A percentile compares a stretch with the other conserved stretches of the same genome.
Conservation (phyloP, 164 flowering plant genomes). For the Stephania cephalantha region DNA sequence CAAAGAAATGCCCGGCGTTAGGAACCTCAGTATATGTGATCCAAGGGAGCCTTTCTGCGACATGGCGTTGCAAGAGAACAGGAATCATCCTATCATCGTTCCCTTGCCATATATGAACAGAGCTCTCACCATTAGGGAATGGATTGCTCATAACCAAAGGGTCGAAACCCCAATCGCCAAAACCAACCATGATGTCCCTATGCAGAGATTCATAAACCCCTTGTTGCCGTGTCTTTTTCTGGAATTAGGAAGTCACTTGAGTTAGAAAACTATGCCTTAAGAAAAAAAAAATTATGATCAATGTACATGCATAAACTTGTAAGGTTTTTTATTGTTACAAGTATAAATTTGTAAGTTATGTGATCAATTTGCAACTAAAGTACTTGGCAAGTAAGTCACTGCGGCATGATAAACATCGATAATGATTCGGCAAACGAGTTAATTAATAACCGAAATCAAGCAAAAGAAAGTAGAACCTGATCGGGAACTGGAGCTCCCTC, state of each 20-base stretch:
- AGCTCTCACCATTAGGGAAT: constrained; percentile 28
- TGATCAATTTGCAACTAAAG: too few relatives aligned
- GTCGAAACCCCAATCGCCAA: constrained; percentile 41
- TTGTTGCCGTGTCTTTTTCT: constrained; percentile 23
- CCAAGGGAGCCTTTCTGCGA: constrained; percentile 36
- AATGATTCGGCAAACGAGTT: too few relatives aligned
- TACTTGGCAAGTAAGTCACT: too few relatives aligned
- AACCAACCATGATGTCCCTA: constrained; percentile 27
- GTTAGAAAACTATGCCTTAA: neutral
- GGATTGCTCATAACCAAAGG: constrained; percentile 37
- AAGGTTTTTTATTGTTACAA: too few relatives aligned
- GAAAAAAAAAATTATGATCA: too few relatives aligned
- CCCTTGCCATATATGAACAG: constrained; percentile 47
- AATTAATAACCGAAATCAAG: neutral
- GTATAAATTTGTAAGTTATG: too few relatives aligned
- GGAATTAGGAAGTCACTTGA: neutral
- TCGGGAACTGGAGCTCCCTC: constrained; percentile 1
- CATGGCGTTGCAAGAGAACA: constrained; percentile 20
- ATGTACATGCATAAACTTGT: too few relatives aligned
- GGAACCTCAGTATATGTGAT: constrained; percentile 29
- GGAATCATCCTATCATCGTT: constrained; percentile 33
- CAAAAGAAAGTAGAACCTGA: constrained; percentile 1
- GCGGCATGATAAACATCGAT: too few relatives aligned
- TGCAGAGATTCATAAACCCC: constrained; percentile 31
- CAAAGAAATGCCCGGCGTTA: constrained; percentile 25